A percentile compares a stretch with the other conserved stretches of the same genome.
Conservation (phyloP, 805 yeast species). For the Clavispora phyllophila region DNA sequence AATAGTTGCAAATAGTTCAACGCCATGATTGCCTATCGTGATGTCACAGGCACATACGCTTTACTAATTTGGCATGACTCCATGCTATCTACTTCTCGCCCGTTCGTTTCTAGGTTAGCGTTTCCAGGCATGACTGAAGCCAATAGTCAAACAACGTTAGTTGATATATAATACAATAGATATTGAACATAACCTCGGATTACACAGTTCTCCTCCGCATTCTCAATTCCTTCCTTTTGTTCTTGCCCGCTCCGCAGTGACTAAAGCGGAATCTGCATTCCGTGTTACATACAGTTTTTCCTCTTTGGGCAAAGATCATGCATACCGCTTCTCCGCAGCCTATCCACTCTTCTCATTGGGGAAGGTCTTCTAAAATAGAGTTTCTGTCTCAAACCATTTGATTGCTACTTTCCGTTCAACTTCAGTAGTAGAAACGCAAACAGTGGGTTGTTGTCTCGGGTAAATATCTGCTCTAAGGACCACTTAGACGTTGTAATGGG, state of each 20-base stretch:
- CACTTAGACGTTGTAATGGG: no score
- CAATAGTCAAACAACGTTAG: background rate
- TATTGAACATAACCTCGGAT: background rate
- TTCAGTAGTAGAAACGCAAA: background rate
- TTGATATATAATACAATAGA: background rate
- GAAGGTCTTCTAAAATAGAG: background rate
- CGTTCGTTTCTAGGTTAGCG: no score
- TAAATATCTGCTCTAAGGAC: no score
- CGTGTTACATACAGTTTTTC: constrained; percentile 1
- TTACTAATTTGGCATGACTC: no score
- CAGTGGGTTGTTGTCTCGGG: no score
- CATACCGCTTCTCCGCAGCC: background rate
- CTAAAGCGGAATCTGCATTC: constrained; percentile 7
- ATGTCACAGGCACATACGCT: no score
- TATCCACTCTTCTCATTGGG: background rate
- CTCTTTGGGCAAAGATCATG: constrained; percentile 3
- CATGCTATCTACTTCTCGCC: no score
- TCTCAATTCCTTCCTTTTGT: background rate
- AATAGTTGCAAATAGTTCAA: background rate
- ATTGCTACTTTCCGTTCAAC: background rate
- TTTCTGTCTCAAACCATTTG: background rate
- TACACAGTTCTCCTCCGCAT: background rate
- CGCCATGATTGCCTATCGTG: no score
- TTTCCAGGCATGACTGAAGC: background rate
- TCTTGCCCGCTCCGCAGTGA: constrained; percentile 4